phyloP scores from a whole-genome alignment of 345 rosid species.

The Conringia planisiliqua region DNA sequence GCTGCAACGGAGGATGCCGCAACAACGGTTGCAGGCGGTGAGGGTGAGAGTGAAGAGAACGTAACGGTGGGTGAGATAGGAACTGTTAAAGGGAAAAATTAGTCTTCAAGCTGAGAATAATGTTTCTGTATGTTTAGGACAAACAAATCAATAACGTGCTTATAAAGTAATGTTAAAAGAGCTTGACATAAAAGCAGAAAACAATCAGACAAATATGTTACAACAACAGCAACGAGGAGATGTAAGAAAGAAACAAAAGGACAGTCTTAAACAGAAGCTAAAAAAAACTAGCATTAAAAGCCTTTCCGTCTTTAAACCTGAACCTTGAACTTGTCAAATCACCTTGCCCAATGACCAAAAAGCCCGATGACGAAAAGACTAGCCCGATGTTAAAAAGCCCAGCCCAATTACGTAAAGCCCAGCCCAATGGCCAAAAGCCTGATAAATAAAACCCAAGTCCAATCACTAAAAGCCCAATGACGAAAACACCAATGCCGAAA shows the following conservation, averaged over 20 bases:
- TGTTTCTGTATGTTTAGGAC: not conserved
- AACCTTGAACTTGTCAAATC: slow-evolving; percentile 27
- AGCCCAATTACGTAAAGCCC: too few species aligned
- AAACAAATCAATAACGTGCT: slow-evolving; percentile 6
- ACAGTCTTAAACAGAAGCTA: slow-evolving; percentile 16
- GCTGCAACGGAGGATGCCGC: not conserved
- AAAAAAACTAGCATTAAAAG: slow-evolving; percentile 4
- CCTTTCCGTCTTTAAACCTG: not conserved
- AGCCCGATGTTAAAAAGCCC: too few species aligned
- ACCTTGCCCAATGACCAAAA: too few species aligned
- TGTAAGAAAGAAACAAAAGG: not conserved
- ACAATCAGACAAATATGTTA: slow-evolving; percentile 20
- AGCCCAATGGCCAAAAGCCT: too few species aligned
- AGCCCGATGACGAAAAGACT: too few species aligned
- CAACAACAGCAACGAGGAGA: slow-evolving; percentile 14
- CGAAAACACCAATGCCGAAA: too few species aligned
- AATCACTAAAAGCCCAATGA: too few species aligned
- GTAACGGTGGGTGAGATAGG: slow-evolving; percentile 9
- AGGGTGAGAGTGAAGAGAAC: slow-evolving; percentile 13
- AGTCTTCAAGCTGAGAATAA: slow-evolving; percentile 1
- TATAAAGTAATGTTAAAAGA: slow-evolving; percentile 3
- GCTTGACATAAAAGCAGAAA: slow-evolving; percentile 3
- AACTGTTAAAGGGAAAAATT: slow-evolving; percentile 5
- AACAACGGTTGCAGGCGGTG: not conserved
- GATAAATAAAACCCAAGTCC: too few species aligned